A percentile compares a stretch with the other conserved stretches of the same genome.
phyloP scores from a whole-genome alignment of 306 rosid genomes.

The Dalbergia cochinchinensis region DNA sequence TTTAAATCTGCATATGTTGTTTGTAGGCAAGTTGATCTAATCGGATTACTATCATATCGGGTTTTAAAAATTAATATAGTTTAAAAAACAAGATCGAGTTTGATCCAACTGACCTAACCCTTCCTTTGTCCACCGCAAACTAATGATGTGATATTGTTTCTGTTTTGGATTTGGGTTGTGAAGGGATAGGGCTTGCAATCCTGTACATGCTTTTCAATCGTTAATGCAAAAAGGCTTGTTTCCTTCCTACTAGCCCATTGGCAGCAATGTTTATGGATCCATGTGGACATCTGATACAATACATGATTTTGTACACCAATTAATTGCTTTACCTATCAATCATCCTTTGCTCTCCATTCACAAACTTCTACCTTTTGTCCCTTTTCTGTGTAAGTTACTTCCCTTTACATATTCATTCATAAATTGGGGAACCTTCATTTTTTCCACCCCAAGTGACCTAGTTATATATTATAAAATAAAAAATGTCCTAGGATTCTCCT shows the following conservation, averaged over 20 bases:
- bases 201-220: too few species aligned
- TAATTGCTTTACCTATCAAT: background rate
- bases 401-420: background rate
- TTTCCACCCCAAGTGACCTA: background rate
- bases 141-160: background rate
- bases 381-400: background rate
- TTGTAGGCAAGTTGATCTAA: too few species aligned
- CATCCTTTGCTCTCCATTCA: background rate
- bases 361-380: background rate
- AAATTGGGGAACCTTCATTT: background rate
- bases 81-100: too few species aligned
- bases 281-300: background rate
- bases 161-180: too few species aligned
- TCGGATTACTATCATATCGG: too few species aligned
- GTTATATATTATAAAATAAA: background rate
- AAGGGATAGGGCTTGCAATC: background rate
- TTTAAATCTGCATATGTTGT: too few species aligned
- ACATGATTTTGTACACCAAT: background rate
- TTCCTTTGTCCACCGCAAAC: too few species aligned
- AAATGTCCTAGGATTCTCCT: conserved; percentile 23
- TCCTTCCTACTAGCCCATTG: background rate
- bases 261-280: background rate
- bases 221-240: background rate
- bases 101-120: too few species aligned
- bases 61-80: too few species aligned